A percentile compares a stretch with the other conserved stretches of the same genome.
These are phyloP conservation scores for Neofusicoccum parvum DNA, from an alignment of 2,329 filamentous ascomycete species.

Conservation along the genomic window DNA sequence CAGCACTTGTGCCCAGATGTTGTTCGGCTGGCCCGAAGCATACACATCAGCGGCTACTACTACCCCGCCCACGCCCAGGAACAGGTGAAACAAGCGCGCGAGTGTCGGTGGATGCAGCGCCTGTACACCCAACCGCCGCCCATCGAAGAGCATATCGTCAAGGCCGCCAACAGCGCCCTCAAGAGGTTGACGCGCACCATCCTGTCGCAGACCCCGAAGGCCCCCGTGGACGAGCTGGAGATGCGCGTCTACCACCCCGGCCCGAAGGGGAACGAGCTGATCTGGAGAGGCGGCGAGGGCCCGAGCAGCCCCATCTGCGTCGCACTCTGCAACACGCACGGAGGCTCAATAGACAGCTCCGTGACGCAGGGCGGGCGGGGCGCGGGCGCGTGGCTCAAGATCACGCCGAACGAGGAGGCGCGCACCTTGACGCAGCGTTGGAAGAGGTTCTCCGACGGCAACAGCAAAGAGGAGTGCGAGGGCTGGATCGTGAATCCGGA, in stretches of 20 bases:
- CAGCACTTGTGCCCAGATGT: slow-evolving; percentile 42
- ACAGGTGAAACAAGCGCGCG: not conserved
- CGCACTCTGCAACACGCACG: slow-evolving; percentile 37
- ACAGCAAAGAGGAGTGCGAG: slow-evolving; percentile 10
- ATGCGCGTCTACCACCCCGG: slow-evolving; percentile 45
- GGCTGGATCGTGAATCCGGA: slow-evolving; percentile 13
- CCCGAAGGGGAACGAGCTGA: slow-evolving; percentile 37
- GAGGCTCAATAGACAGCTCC: slow-evolving; percentile 41
- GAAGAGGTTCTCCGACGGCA: slow-evolving; percentile 15
- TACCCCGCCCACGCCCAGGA: slow-evolving; percentile 22
- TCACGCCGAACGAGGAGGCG: slow-evolving; percentile 22
- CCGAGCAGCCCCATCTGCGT: slow-evolving; percentile 11
- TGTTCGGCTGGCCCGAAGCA: slow-evolving; percentile 41
- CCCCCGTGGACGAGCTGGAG: slow-evolving; percentile 36
- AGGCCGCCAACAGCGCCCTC: slow-evolving; percentile 33
- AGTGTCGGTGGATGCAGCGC: slow-evolving; percentile 5
- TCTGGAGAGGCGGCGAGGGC: slow-evolving; percentile 41
- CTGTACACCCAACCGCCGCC: slow-evolving; percentile 27
- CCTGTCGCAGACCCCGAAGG: slow-evolving; percentile 25
- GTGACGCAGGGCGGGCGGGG: slow-evolving; percentile 35
- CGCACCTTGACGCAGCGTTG: slow-evolving; percentile 17
- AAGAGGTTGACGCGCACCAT: slow-evolving; percentile 34
- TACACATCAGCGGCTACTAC: slow-evolving; percentile 45
- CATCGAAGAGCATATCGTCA: slow-evolving; percentile 22
- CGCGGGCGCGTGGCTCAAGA: slow-evolving; percentile 35